Base-by-base conservation (phyloP, 2,329 filamentous ascomycete species). In the Arthrobotrys conoides region DNA sequence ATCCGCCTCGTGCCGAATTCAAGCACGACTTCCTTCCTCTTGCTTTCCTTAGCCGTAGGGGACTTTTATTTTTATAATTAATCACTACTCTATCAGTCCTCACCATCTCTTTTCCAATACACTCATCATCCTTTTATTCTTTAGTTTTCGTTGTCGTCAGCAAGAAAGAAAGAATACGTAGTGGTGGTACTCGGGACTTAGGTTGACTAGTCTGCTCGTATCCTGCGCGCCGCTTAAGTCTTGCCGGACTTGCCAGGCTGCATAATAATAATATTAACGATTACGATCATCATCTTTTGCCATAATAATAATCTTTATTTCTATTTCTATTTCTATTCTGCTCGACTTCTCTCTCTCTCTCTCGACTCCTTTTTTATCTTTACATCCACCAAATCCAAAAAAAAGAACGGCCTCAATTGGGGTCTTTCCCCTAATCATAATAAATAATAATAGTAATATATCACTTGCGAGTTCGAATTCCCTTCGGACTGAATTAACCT, bases 1-100 rank as follows among this genome's bases (percentile, higher is more conserved):
- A 73, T 73, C 70, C 70, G 68, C 75, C 75, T 78, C 75, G 75
- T 78, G 75, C 75, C 70, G 70, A 67, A 41, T 36, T 71, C 24
- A 51, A 69, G 65, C 65, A 49, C 16, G 55, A 41, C 53, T 64
- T 64, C 59, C 61, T 73, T 66, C 61, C 70, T 67, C 55, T 63
- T 64, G 64, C 61, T 67, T 59, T 51, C 36, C 61, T 18, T 36
- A 61, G 53, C 67, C 67, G 67, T 71, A 71, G 67, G 67, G 53
- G 53, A 71, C 67, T 63, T 71, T 71, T 24, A n/a, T 33, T 44
- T 38, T 46, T 75, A 44, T 44, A 44, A 5, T 44, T 46, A 30
- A 30, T 65, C 66, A 55, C 24, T 51, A 41, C 71, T 36, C 67
- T 59, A 53, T 65, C 41, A 76, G 6, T 51, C 12, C 30, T 38